Percentiles rank a stretch among this genome's conserved stretches.
phyloP scores from a whole-genome alignment of 345 rosid species.

The Euphorbia tirucalli region DNA sequence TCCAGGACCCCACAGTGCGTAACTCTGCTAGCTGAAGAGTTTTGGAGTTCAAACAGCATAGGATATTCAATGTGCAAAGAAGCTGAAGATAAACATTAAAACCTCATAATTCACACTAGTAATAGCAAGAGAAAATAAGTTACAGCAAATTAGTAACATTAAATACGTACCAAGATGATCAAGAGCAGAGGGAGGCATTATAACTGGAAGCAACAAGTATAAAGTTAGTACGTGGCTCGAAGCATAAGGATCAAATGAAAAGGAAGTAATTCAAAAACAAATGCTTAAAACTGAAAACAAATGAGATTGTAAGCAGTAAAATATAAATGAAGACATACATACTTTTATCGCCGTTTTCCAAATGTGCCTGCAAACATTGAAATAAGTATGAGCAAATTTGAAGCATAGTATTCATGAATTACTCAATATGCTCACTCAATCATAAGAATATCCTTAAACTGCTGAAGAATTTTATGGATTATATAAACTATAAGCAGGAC shows the following conservation, averaged over 20 bases:
- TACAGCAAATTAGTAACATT: background rate
- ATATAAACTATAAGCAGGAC: background rate
- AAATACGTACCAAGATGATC: conserved; percentile 55
- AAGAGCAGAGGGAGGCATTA: conserved; percentile 76
- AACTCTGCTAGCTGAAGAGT: conserved; percentile 34
- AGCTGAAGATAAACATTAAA: conserved; percentile 35
- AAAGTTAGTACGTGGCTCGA: background rate
- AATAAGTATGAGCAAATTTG: conserved; percentile 6
- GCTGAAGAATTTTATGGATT: background rate
- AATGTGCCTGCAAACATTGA: conserved; percentile 48
- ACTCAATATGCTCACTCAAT: background rate
- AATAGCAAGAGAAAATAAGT: background rate
- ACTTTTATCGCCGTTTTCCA: conserved; percentile 71
- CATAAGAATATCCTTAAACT: background rate
- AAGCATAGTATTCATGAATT: background rate
- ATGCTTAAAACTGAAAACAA: background rate
- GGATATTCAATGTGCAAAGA: conserved; percentile 61
- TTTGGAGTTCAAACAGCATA: conserved; percentile 54
- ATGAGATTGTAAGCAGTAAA: background rate
- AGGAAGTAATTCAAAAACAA: background rate
- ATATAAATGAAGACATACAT: conserved; percentile 13
- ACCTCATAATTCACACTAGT: background rate
- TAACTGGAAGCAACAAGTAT: conserved; percentile 38
- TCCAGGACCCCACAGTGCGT: conserved; percentile 69
- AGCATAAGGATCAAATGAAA: background rate